A percentile compares a stretch with the other conserved stretches of the same genome.
Evolutionary conservation across 768 basidiomycete species (phyloP).

Genomic region (Mycena albidolilacea): DNA sequence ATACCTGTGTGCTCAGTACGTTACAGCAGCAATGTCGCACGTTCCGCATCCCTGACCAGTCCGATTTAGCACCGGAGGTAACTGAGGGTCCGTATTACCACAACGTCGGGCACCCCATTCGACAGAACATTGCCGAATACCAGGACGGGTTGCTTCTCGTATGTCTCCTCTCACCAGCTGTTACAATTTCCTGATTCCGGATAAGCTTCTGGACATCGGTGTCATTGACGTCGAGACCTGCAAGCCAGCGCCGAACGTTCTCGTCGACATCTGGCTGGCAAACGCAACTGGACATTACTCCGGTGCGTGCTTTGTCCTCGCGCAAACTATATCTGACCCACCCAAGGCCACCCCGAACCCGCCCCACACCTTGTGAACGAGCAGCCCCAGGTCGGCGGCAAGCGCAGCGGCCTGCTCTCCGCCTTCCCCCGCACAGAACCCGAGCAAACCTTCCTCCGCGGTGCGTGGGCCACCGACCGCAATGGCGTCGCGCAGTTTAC

Average conservation of each 20-base stretch:
- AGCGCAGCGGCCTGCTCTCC: constrained; percentile 58
- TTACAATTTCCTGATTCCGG: constrained; percentile 8
- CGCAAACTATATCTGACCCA: background rate
- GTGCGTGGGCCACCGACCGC: constrained; percentile 68
- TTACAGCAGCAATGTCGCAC: background rate
- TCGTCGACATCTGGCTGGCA: constrained; percentile 74
- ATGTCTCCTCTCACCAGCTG: constrained; percentile 34
- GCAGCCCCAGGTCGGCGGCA: constrained; percentile 63
- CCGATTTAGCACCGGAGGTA: constrained; percentile 58
- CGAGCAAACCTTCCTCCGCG: constrained; percentile 65
- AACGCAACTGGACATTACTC: constrained; percentile 71
- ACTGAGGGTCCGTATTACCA: constrained; percentile 73
- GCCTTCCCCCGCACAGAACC: constrained; percentile 60
- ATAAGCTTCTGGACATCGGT: constrained; percentile 66
- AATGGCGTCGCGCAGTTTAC: constrained; percentile 70
- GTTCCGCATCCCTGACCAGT: background rate
- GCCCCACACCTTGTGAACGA: constrained; percentile 58
- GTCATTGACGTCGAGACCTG: constrained; percentile 73
- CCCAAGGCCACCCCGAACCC: constrained; percentile 63
- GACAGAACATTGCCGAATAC: constrained; percentile 70
- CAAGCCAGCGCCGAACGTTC: constrained; percentile 66
- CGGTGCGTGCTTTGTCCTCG: constrained; percentile 47
- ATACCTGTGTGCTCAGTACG: constrained; percentile 64
- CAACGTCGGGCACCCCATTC: constrained; percentile 61
- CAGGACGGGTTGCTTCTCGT: constrained; percentile 66